Conservation (phyloP, 2,329 filamentous ascomycete species). For the Elsinoe ampelina region DNA sequence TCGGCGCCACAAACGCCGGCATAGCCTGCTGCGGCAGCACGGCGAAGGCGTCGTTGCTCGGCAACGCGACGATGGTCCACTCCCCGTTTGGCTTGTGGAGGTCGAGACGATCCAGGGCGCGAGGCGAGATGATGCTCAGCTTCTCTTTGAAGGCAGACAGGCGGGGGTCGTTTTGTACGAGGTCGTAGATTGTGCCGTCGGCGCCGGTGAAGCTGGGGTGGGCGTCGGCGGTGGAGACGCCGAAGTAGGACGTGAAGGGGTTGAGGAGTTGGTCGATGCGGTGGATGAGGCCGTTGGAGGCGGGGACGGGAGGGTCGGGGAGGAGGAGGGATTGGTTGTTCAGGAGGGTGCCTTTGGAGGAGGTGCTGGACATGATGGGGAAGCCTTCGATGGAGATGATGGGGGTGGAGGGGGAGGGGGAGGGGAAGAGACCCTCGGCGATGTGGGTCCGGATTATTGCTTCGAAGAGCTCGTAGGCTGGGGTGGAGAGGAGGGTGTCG, state of each 20-base stretch:
- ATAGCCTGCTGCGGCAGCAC: not conserved
- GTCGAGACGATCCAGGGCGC: not conserved
- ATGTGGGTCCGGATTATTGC: not conserved
- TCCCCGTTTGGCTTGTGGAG: not conserved
- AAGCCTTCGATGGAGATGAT: not conserved
- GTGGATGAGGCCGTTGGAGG: not conserved
- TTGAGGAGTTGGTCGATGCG: not conserved
- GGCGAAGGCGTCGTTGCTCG: not conserved
- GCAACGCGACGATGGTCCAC: not conserved
- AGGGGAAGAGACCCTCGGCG: not conserved
- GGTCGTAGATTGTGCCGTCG: not conserved
- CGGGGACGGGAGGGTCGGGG: not conserved
- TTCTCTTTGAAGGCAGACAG: not conserved
- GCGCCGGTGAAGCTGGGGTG: not conserved
- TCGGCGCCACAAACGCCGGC: not conserved
- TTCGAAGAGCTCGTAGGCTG: not conserved
- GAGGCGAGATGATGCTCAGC: not conserved
- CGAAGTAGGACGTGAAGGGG: slow-evolving; percentile 1
- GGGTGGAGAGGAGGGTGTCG: not conserved
- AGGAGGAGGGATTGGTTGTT: slow-evolving; percentile 1
- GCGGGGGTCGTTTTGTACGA: not conserved
- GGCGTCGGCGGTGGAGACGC: not conserved
- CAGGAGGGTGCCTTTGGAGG: not conserved
- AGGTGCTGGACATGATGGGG: not conserved
- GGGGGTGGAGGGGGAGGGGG: not conserved